Base-by-base conservation (phyloP, 1,284 basidiomycete genomes). In the Retiboletus flavoniger region DNA sequence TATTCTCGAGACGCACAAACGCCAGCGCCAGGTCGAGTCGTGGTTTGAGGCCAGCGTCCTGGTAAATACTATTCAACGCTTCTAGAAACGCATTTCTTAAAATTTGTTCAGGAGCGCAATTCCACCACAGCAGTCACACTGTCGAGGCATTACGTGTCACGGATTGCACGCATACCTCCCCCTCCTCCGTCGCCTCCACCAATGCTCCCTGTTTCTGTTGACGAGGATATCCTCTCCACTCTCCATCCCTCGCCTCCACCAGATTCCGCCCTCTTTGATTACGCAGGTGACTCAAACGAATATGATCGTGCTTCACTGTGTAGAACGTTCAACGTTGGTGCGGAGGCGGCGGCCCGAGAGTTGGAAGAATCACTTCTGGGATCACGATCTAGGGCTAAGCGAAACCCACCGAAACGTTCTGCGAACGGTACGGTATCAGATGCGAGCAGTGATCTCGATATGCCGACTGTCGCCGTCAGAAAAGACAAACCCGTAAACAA, bases 41-140 rank as follows among this genome's bases (percentile, higher is more conserved):
- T 88, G 81, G 76, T 91, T 89, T 61, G 83, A 86, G 65, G 72
- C 79, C 51, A 77, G 80, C 69, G 74, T 81, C 61, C 70, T 82
- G 64, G 87, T 90, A 62, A 68, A 78, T 71, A 39, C 38, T n/a
- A 6, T 28, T 11, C 34, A 16, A 4, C 19, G 35, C 50, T 28
- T 52, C n/a, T 36, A 14, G 9, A 21, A 3, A 10, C 26, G 3
- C 56, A 14, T 51, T 39, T 32, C 48, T 69, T 26, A 58, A 47
- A 46, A 52, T 36, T 49, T 43, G 43, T 61, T 11, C 57, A 91
- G 89, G 84, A 87, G 62, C 83, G 85, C 36, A 88, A 87, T 65
- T 75, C 80, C 21, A 71, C 73, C 9, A 83, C 83, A 28, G 86
- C 85, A 1, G 75, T 78, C 51, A 68, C 75, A 10, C 75, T 89